Conservation (phyloP, 2,329 filamentous ascomycete species). For the Juglanconis juglandina region DNA sequence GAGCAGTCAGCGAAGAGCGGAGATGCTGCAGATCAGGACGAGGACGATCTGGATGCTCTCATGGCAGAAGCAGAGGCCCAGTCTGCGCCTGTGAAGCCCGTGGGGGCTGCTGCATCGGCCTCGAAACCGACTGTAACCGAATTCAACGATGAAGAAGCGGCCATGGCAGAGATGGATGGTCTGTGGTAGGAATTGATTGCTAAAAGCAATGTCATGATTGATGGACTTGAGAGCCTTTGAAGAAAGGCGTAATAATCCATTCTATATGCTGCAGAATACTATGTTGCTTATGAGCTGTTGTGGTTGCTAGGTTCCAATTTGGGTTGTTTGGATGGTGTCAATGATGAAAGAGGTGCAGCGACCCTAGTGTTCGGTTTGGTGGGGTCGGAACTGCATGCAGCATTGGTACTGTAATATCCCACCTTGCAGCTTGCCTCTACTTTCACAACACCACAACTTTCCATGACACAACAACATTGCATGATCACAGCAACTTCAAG, state of each 20-base stretch:
- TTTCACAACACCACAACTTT: not conserved
- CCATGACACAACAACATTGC: not conserved
- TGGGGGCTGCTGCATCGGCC: not conserved
- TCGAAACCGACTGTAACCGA: constrained; percentile 23
- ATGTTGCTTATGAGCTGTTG: too few species aligned
- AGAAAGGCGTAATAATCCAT: too few species aligned
- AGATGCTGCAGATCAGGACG: constrained; percentile 19
- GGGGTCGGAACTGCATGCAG: not conserved
- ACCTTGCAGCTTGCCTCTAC: not conserved
- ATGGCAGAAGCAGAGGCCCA: constrained; percentile 43
- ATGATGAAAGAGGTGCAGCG: too few species aligned
- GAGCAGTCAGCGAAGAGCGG: not conserved
- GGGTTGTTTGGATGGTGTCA: not conserved
- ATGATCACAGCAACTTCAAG: too few species aligned
- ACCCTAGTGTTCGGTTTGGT: not conserved
- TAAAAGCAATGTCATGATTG: not conserved
- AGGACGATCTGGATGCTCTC: constrained; percentile 51
- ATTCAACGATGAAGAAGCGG: constrained; percentile 63
- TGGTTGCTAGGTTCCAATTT: too few species aligned
- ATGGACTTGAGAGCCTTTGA: too few species aligned
- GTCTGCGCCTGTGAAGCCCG: not conserved
- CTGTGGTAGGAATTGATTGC: constrained; percentile 37
- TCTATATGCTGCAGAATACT: too few species aligned
- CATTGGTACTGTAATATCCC: not conserved
- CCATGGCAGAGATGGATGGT: constrained; percentile 62